Conservation (phyloP, 83 land plant species). For the Picea engelmannii region DNA sequence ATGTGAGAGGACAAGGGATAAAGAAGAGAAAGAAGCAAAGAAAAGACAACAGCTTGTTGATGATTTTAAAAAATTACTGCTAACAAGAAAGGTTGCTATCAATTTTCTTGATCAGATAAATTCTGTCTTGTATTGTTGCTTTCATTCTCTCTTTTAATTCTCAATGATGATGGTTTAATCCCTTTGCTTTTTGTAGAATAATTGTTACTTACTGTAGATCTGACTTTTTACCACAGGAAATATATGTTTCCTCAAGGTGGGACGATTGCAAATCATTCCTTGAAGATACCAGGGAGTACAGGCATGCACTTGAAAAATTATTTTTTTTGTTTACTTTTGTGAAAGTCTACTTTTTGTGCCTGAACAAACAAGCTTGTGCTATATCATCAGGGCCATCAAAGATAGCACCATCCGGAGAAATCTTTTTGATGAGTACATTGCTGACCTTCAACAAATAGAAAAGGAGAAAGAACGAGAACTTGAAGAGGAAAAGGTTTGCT, state of each 20-base stretch:
- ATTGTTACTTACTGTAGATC: background rate
- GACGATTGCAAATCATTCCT: background rate
- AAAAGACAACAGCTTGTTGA: slow-evolving; percentile 12
- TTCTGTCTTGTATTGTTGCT: background rate
- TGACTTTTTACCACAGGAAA: background rate
- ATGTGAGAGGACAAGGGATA: slow-evolving; percentile 14
- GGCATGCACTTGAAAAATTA: background rate
- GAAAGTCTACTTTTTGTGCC: background rate
- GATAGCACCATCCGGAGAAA: background rate
- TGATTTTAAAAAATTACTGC: slow-evolving; percentile 7
- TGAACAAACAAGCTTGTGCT: background rate
- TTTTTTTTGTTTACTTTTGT: background rate
- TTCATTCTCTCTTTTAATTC: background rate
- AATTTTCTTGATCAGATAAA: background rate
- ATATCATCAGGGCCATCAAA: slow-evolving; percentile 4
- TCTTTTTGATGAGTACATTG: slow-evolving; percentile 12
- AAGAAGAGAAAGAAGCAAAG: slow-evolving; percentile 24
- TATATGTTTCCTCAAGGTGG: slow-evolving; percentile 1
- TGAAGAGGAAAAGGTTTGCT: slow-evolving; percentile 8
- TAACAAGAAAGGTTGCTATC: background rate
- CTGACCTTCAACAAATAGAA: background rate
- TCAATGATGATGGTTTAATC: background rate
- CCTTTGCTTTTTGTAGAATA: background rate
- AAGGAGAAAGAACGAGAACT: slow-evolving; percentile 5
- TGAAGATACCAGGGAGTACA: slow-evolving; percentile 1